Conservation (phyloP, 73 alveolate genomes). For the Paramecium octaurelia region DNA sequence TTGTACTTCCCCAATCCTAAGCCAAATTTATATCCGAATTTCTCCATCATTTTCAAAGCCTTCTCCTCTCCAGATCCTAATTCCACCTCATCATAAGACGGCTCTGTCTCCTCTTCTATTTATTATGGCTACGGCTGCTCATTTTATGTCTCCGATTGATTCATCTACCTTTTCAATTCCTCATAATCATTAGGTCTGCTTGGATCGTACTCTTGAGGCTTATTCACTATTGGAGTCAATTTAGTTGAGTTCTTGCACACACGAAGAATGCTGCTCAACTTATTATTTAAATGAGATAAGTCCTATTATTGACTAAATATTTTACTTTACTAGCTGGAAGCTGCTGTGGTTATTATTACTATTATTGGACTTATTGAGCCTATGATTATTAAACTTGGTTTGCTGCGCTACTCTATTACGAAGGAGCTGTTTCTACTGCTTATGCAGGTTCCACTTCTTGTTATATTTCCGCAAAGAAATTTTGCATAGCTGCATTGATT, state of each 20-base stretch:
- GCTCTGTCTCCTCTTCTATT: neutral
- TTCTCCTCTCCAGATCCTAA: neutral
- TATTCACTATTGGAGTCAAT: neutral
- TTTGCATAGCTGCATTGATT: neutral
- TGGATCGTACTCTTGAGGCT: conserved; percentile 44
- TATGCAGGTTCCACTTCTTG: neutral
- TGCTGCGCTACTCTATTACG: neutral
- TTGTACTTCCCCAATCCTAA: conserved; percentile 13
- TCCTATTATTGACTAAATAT: neutral
- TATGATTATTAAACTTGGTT: neutral
- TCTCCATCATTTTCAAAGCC: conserved; percentile 32
- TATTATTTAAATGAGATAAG: neutral
- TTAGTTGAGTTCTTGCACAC: neutral
- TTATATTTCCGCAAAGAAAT: neutral
- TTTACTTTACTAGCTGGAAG: neutral
- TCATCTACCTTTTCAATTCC: conserved; percentile 14
- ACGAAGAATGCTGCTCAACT: neutral
- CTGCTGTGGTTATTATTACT: neutral
- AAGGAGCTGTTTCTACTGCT: neutral
- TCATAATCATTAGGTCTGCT: conserved; percentile 33
- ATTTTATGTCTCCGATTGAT: neutral
- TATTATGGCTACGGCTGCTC: neutral
- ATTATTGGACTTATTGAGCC: neutral
- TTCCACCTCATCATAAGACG: neutral
- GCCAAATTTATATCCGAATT: conserved; percentile 29